Evolutionary conservation across 768 basidiomycete species (phyloP), one percentile per base, ranked within the genome.

Genomic region (Lentinula detonsa): DNA sequence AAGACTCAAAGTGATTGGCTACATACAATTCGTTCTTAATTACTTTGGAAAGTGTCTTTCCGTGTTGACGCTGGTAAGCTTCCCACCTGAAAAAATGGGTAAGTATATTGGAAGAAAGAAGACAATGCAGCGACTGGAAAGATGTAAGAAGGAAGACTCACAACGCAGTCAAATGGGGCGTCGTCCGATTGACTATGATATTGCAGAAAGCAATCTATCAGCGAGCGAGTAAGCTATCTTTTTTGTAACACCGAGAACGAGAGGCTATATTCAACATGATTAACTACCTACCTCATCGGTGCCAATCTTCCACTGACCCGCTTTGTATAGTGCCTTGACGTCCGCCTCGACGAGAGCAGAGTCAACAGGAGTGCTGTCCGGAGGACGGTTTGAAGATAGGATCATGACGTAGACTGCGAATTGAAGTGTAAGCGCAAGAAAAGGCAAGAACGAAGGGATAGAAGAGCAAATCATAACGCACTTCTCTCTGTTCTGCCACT

Each of bases 401-500:
- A 72, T 71, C 72, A 75, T 75, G 59, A 68, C 69, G 68, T 73
- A 73, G 65, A 74, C 68, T 51, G 71, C 18, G 37, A 28, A 37
- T n/a, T 37, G 42, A 57, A 18, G n/a, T 15, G n/a, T 37, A 16
- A 28, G n/a, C 16, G 15, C 10, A 21, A 35, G 33, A 15, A 15
- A 53, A 21, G 18, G n/a, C 16, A 51, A 60, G 6, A 60, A 34
- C 15, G 59, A 48, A 23, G 43, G 48, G 21, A 35, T 58, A 34
- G 50, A 50, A 28, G 28, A 28, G 28, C 28, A 4, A 28, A 28
- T 28, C 3, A 42, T 52, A 57, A 43, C 52, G 39, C 8, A 65
- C 52, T 46, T 57, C 64, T 51, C 28, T 60, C 59, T n/a, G 59
- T 60, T 45, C 52, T 60, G 39, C 50, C 51, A 59, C 54, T 62